Evolutionary conservation across 2,329 filamentous ascomycete species (phyloP), one percentile per base, ranked within the genome.

Genomic region (Talaromyces sp.): DNA sequence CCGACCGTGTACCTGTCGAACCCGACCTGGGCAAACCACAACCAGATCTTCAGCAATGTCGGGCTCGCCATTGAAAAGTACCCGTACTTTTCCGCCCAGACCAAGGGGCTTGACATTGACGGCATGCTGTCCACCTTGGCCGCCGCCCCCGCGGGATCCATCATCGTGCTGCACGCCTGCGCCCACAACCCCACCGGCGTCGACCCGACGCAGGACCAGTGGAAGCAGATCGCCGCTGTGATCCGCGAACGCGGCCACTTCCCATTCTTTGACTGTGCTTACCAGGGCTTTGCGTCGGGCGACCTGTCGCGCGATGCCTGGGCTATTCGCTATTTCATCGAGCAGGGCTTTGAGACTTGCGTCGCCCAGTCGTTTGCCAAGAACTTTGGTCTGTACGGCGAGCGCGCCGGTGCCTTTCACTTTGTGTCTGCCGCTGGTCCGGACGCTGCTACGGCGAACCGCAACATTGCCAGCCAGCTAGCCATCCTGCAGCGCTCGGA

Each of bases 141-240:
- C 64, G 79, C 82, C 36, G 93, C 93, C 8, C 88, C 91, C 3
- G 83, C 90, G 58, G 87, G 87, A 68, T 93, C 91, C 73, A 87
- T 99, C 75, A 88, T 99, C 75, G 84, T 98, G 52, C 85, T 98
- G 44, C 95, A 98, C 79, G 91, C 92, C 65, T 99, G 95, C 76
- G 95, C 95, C 42, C 95, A 99, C 82, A 99, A 99, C 82, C 95
- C 95, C 39, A 99, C 95, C 1, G 95, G 95, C 62, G 93, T 99
- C 65, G 95, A 99, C 78, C 93, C 93, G 8, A 96, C 93, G 22
- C 83, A 89, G 67, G 91, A 93, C 59, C 95, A 99, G 80, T 99
- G 95, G 95, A 91, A 89, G 76, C 85, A 96, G 79, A 87, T 99
- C 64, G 92, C 93, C 58, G 77, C 82, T 51, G 77, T 96, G 52